Evolutionary conservation across 192 early-diverging fungal species (phyloP), one percentile per base, ranked within the genome.

Genomic region (Mortierella claussenii): DNA sequence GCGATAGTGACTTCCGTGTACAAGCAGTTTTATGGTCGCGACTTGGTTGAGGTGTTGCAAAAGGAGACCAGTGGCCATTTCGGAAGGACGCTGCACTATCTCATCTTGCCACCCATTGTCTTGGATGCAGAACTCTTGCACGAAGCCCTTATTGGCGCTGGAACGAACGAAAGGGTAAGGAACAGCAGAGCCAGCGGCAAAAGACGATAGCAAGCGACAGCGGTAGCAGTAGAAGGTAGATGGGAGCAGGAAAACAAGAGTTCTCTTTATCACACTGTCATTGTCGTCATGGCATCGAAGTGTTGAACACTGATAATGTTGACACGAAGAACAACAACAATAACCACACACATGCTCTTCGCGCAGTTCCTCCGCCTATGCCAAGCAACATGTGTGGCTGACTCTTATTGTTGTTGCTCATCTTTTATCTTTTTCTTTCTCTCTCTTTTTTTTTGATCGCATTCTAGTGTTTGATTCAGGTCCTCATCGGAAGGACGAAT

Each of bases 61-160:
- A 76, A 76, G 64, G 71, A 76, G 47, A 76, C 71, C 17, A 65
- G 62, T 33, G 71, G 71, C 0, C 23, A 76, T 32, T 76, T 76
- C 32, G 57, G 63, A 48, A 50, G 58, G 20, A 33, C 71, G 0
- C 52, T 76, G 13, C 71, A 76, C 47, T 76, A 76, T 21, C 44
- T 66, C n/a, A 67, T 76, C 32, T 49, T 76, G 20, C 64, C 56
- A 21, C 64, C 71, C 28, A 44, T 76, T 23, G 7, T 55, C 8
- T 58, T 76, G 24, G 71, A 76, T 34, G 63, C 71, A 7, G 71
- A 76, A 40, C 71, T 76, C 1, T 11, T 76, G 31, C 36, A 76
- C 17, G 52, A 76, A 5, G 71, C 71, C 13, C 23, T 30, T 31
- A 40, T 67, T 15, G 71, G 71, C 23, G 71, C 71, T 7, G 71